A percentile compares a stretch with the other conserved stretches of the same genome.
These are phyloP conservation scores for Mycena vitilis DNA, from an alignment of 768 basidiomycete species.

Conservation along the genomic window DNA sequence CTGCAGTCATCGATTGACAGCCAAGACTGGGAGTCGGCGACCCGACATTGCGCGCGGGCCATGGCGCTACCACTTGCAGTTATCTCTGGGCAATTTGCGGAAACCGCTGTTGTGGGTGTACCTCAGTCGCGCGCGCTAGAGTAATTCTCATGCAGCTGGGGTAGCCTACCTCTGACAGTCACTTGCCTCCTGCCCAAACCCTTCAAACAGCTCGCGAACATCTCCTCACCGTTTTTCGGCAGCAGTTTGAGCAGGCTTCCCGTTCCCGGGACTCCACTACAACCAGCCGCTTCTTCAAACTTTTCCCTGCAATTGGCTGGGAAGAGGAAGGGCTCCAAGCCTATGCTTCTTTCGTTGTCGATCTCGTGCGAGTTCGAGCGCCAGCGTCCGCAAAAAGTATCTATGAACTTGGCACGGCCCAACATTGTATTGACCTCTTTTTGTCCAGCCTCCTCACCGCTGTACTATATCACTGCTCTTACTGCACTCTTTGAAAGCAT, in stretches of 20 bases:
- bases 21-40: constrained; percentile 96
- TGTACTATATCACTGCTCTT: constrained; percentile 90
- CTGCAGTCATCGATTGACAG: constrained; percentile 81
- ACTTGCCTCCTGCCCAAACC: constrained; percentile 87
- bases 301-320: constrained; percentile 96
- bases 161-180: constrained; percentile 92
- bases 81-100: constrained; percentile 86
- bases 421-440: constrained; percentile 19
- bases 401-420: constrained; percentile 28
- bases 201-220: constrained; percentile 79
- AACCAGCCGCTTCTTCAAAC: constrained; percentile 94
- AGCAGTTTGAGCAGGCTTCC: constrained; percentile 87
- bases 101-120: constrained; percentile 82
- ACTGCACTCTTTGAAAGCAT: constrained; percentile 96
- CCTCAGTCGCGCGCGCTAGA: constrained; percentile 2
- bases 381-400: constrained; percentile 87
- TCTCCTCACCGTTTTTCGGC: constrained; percentile 81
- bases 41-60: constrained; percentile 89
- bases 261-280: constrained; percentile 83
- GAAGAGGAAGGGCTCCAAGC: constrained; percentile 91
- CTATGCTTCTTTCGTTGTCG: constrained; percentile 93
- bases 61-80: constrained; percentile 87
- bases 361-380: constrained; percentile 83
- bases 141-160: constrained; percentile 30
- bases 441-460: constrained; percentile 83